phyloP scores from a whole-genome alignment of 371 early-diverging fungal genomes.

The Choanephora cucurbitarum region DNA sequence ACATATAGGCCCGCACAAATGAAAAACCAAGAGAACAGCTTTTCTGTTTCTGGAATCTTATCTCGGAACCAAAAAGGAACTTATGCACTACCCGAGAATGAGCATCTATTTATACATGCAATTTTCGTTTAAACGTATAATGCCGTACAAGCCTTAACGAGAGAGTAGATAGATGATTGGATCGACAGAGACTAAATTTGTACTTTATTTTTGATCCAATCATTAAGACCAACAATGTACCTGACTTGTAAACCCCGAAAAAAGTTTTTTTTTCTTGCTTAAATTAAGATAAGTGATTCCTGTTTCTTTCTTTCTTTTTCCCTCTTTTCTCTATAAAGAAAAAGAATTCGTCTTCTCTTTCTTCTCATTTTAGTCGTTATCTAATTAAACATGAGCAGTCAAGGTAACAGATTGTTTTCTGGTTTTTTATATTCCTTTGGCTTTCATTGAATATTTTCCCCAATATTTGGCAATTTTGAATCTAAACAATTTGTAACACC shows the following conservation, averaged over 20 bases:
- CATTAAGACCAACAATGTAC: constrained; percentile 18
- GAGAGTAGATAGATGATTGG: constrained; percentile 8
- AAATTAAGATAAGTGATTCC: not conserved
- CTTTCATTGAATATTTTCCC: not conserved
- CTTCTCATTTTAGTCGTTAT: not conserved
- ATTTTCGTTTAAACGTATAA: not conserved
- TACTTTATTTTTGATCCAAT: constrained; percentile 13
- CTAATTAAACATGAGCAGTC: not conserved
- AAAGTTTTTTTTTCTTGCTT: constrained; percentile 1
- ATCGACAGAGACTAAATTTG: not conserved
- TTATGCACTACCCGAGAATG: too few relatives aligned
- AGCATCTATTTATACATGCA: too few relatives aligned
- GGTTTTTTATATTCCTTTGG: too few relatives aligned
- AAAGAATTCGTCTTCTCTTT: constrained; percentile 4
- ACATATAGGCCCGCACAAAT: too few relatives aligned
- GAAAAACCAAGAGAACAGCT: too few relatives aligned
- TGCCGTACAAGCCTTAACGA: not conserved
- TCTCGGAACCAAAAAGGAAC: too few relatives aligned
- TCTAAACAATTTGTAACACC: constrained; percentile 11
- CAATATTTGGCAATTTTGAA: constrained; percentile 13
- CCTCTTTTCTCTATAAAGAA: constrained; percentile 6
- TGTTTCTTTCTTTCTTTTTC: constrained; percentile 1
- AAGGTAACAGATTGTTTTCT: constrained; percentile 11
- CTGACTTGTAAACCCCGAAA: constrained; percentile 16
- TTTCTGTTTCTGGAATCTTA: too few relatives aligned